phyloP scores from a whole-genome alignment of 2,329 filamentous ascomycete species.

The Neurospora sp. region DNA sequence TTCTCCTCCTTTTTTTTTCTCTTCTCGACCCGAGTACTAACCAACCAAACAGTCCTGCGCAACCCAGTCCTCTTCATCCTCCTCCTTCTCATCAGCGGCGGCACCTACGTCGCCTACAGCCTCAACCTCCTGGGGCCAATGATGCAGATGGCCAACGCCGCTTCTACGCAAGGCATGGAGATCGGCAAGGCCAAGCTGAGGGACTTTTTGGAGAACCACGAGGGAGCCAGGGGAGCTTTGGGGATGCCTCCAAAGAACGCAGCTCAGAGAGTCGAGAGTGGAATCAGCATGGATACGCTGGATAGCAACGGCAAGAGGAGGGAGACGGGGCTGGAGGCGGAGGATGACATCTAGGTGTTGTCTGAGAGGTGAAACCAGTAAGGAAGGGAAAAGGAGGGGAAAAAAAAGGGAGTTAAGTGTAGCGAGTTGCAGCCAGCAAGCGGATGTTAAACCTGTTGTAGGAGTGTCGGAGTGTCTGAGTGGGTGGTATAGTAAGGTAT shows the following conservation, averaged over 20 bases:
- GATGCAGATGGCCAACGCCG: slow-evolving; percentile 87
- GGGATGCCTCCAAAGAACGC: slow-evolving; percentile 46
- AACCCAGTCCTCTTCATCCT: slow-evolving; percentile 92
- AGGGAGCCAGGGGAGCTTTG: slow-evolving; percentile 74
- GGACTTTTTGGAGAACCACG: slow-evolving; percentile 81
- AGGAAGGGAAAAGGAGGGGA: neutral
- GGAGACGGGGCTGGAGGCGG: slow-evolving; percentile 36
- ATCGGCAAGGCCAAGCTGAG: slow-evolving; percentile 86
- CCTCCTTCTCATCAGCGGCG: slow-evolving; percentile 64
- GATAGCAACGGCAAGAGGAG: slow-evolving; percentile 49
- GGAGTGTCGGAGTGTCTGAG: neutral
- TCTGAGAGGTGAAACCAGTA: neutral
- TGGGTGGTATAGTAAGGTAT: neutral
- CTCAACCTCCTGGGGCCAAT: slow-evolving; percentile 96
- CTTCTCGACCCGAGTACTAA: slow-evolving; percentile 6
- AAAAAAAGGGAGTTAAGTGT: neutral
- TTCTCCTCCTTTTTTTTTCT: slow-evolving; percentile 2
- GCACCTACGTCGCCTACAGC: slow-evolving; percentile 80
- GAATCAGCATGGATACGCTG: slow-evolving; percentile 49
- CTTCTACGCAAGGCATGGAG: slow-evolving; percentile 73
- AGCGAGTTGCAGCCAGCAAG: neutral
- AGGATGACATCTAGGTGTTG: slow-evolving; percentile 46
- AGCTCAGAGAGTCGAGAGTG: slow-evolving; percentile 32
- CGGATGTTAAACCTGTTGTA: neutral
- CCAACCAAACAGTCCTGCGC: slow-evolving; percentile 57